Base-by-base conservation (phyloP, 345 rosid genomes). In the Cardamine chenopodiifolia region DNA sequence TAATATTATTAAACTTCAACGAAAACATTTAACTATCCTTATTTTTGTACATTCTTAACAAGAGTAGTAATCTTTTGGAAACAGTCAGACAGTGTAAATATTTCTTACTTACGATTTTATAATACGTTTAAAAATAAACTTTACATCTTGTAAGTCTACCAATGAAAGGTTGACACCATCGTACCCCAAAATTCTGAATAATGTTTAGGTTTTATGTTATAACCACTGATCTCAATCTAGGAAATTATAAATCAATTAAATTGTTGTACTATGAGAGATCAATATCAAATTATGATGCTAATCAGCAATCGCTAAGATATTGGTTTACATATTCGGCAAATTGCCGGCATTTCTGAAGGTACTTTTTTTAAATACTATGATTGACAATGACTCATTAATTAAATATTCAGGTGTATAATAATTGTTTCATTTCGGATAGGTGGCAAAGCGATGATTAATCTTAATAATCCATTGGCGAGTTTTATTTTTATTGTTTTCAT, bases 401-500 rank as follows among this genome's bases (percentile, higher is more conserved):
- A 76, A 40, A 54, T 25, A 54, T 52, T 5, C 35, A 39, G 47
- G 47, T 13, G 48, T 15, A 6, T 44, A 44, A 19, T 63, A 70
- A 54, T 19, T 19, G 9, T 55, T 14, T 18, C 7, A 56, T 35
- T 55, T 47, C 5, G 34, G 20, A 35, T 26, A 70, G 59, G 71
- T 77, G 80, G 71, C 71, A 37, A 47, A 18, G 17, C 47, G 67
- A 35, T 58, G 67, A 35, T 55, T 62, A 53, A 23, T 62, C 62
- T 34, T 22, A 61, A 68, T 61, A 48, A 52, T 31, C 37, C 18
- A 61, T 42, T 25, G 61, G n/a, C 37, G 54, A 47, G 71, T 63
- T 70, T 62, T 7, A 32, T 70, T 76, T n/a, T n/a, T n/a, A n/a
- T n/a, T n/a, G n/a, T n/a, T n/a, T 12, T 31, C 1, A 67, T 62